Evolutionary conservation across 345 rosid species (phyloP).

Genomic region (Heritiera fomes): DNA sequence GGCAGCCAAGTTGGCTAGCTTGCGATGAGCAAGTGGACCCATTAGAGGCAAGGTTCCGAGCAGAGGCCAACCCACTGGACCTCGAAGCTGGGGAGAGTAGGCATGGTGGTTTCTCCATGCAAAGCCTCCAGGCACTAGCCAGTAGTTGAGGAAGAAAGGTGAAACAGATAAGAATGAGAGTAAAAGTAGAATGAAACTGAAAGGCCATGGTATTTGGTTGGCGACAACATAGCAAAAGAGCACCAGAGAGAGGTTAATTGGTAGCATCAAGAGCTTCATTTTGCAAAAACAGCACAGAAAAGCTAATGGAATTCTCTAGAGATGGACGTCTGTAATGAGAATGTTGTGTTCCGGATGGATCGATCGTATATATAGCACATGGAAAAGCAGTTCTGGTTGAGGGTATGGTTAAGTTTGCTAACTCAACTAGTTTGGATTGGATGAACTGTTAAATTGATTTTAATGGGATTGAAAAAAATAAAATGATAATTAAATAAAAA

Average conservation of each 20-base stretch:
- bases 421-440: not conserved
- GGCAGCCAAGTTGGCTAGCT: slow-evolving; percentile 47
- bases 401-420: slow-evolving; percentile 4
- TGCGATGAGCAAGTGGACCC: slow-evolving; percentile 65
- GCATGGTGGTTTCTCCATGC: slow-evolving; percentile 58
- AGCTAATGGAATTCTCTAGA: slow-evolving; percentile 26
- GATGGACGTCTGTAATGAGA: slow-evolving; percentile 33
- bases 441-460: no score
- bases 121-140: slow-evolving; percentile 62
- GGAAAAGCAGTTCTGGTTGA: slow-evolving; percentile 14
- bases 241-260: slow-evolving; percentile 20
- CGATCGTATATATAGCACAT: slow-evolving; percentile 36
- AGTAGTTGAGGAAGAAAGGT: slow-evolving; percentile 34
- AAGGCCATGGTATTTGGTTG: slow-evolving; percentile 24
- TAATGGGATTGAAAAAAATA: no score
- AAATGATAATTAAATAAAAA: no score
- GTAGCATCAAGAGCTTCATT: slow-evolving; percentile 33
- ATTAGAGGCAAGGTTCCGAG: slow-evolving; percentile 52
- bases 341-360: slow-evolving; percentile 24
- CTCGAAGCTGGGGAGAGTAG: slow-evolving; percentile 33
- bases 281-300: not conserved
- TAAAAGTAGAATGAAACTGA: slow-evolving; percentile 21
- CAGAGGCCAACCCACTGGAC: slow-evolving; percentile 59
- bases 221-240: slow-evolving; percentile 17
- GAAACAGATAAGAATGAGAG: slow-evolving; percentile 26